Evolutionary conservation across 2,329 filamentous ascomycete species (phyloP).

Genomic region (Xylaria sp.): DNA sequence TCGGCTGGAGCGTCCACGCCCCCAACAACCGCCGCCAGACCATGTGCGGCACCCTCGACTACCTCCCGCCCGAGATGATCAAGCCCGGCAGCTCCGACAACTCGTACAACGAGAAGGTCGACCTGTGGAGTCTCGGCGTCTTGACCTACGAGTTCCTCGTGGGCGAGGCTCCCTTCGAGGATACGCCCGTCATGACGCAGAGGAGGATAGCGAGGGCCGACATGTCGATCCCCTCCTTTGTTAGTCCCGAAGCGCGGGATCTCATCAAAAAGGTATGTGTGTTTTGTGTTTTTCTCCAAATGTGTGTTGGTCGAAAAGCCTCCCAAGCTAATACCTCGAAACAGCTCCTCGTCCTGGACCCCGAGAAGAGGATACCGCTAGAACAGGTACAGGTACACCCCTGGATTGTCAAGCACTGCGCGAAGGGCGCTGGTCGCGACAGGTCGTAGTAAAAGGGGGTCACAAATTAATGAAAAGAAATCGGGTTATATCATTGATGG

Average conservation of each 20-base stretch:
- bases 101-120: conserved; percentile 94
- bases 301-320: background rate
- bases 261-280: conserved; percentile 88
- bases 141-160: conserved; percentile 96
- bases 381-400: conserved; percentile 90
- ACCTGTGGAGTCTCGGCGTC: conserved; percentile 95
- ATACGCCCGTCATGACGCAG: conserved; percentile 94
- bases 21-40: conserved; percentile 93
- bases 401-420: conserved; percentile 97
- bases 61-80: conserved; percentile 98
- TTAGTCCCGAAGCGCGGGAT: conserved; percentile 89
- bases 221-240: conserved; percentile 90
- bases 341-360: conserved; percentile 88
- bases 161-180: conserved; percentile 96
- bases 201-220: conserved; percentile 87
- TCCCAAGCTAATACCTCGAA: conserved; percentile 21
- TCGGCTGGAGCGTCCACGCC: conserved; percentile 97
- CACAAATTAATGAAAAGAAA: conserved; percentile 37
- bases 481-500: conserved; percentile 39
- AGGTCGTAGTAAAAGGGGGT: conserved; percentile 49
- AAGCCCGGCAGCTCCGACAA: conserved; percentile 82
- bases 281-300: background rate
- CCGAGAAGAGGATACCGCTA: conserved; percentile 89
- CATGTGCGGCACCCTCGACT: conserved; percentile 97
- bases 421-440: conserved; percentile 69